phyloP scores from a whole-genome alignment of 139 green algal species.

The Coccomyxa sp. region DNA sequence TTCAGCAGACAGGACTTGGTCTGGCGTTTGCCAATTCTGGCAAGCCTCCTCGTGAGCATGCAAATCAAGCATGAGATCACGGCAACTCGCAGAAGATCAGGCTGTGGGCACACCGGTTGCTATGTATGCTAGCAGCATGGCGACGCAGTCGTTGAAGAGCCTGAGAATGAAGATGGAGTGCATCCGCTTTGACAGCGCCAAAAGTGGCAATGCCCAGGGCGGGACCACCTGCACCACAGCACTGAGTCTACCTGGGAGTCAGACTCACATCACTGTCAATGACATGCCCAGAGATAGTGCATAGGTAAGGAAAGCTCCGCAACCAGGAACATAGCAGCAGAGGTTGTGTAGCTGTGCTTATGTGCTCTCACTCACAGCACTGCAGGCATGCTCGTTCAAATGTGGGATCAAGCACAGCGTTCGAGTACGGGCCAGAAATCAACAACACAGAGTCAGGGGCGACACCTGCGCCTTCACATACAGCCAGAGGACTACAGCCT shows the following conservation, averaged over 20 bases:
- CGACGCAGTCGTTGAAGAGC: constrained; percentile 86
- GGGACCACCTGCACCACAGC: constrained; percentile 38
- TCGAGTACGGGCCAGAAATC: too few relatives aligned
- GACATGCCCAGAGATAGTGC: too few relatives aligned
- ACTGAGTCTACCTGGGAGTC: constrained; percentile 2
- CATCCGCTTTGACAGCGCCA: constrained; percentile 74
- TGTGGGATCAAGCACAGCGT: too few relatives aligned
- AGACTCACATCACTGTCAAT: too few relatives aligned
- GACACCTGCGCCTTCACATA: constrained; percentile 36
- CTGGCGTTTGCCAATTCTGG: background rate
- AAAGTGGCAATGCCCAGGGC: constrained; percentile 62
- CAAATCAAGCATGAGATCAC: constrained; percentile 21
- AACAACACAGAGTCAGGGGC: too few relatives aligned
- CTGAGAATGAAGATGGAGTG: constrained; percentile 85
- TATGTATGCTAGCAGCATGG: constrained; percentile 56
- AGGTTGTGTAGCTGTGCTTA: too few relatives aligned
- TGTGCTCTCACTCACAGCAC: too few relatives aligned
- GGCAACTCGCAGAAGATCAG: constrained; percentile 82
- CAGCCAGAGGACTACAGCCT: constrained; percentile 49
- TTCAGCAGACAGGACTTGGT: background rate
- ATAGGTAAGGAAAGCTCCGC: too few relatives aligned
- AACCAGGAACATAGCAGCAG: too few relatives aligned
- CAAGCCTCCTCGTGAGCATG: background rate
- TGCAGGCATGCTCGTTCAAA: too few relatives aligned
- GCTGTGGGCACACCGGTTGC: constrained; percentile 45